A percentile compares a stretch with the other conserved stretches of the same genome.
phyloP scores from a whole-genome alignment of 2,329 filamentous ascomycete genomes.

The Colletotrichum sp. region DNA sequence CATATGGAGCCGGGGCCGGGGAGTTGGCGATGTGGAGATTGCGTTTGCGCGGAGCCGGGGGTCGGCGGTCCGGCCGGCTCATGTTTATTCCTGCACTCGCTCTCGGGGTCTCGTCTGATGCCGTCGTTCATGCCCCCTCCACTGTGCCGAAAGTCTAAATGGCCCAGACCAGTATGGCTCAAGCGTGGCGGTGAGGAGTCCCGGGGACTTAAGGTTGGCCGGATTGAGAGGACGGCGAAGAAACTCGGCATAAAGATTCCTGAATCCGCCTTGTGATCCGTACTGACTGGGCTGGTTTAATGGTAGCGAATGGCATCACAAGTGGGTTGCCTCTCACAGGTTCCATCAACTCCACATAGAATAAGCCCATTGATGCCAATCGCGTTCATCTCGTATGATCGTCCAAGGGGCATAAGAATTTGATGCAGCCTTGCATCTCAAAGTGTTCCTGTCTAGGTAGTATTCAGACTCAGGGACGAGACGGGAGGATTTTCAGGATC shows the following conservation, averaged over 20 bases:
- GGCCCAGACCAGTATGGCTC: not conserved
- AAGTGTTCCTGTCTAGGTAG: not conserved
- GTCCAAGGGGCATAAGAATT: not conserved
- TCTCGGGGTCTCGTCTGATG: conserved; percentile 2
- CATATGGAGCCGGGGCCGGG: not conserved
- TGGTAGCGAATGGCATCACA: not conserved
- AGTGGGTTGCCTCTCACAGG: not conserved
- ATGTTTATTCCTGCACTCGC: not conserved
- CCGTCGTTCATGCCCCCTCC: conserved; percentile 12
- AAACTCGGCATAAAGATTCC: not conserved
- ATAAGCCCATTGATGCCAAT: not conserved
- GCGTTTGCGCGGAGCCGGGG: not conserved
- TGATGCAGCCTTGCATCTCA: not conserved
- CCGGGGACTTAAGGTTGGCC: not conserved
- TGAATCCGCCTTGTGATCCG: not conserved
- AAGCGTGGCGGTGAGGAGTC: not conserved
- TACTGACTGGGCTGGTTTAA: not conserved
- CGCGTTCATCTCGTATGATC: not conserved
- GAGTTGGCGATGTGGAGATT: not conserved
- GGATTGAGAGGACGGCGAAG: not conserved
- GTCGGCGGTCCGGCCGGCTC: not conserved
- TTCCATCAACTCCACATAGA: not conserved
- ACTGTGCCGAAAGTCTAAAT: conserved; percentile 6
- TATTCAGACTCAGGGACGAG: not conserved
- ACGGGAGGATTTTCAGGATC: not conserved